These are phyloP conservation scores for Cytospora chrysosperma DNA, from an alignment of 2,329 filamentous ascomycete species.

Conservation along the genomic window DNA sequence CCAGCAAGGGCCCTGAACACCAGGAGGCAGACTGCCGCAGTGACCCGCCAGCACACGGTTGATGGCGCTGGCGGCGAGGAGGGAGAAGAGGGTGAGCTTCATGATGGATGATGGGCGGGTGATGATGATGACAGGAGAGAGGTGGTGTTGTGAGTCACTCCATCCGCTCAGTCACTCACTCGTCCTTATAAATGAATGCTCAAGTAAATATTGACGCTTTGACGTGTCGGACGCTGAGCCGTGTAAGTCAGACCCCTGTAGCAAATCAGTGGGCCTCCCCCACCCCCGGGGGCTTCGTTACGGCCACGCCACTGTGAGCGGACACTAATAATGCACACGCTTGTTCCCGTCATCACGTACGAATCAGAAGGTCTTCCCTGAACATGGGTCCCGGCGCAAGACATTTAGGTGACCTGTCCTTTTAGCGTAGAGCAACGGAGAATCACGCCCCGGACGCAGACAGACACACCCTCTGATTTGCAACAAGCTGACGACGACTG, in stretches of 20 bases:
- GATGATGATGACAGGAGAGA: neutral
- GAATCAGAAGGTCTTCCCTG: neutral
- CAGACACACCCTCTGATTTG: neutral
- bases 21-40: neutral
- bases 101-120: neutral
- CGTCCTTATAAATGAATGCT: too few species aligned
- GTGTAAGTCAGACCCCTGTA: neutral
- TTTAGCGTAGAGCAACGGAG: too few species aligned
- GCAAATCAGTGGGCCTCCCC: neutral
- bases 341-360: neutral
- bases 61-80: neutral
- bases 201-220: neutral
- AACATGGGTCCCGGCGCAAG: neutral
- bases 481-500: slow-evolving; percentile 12
- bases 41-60: neutral
- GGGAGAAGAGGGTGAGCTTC: neutral
- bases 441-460: neutral
- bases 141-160: neutral
- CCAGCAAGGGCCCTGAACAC: neutral
- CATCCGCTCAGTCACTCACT: neutral
- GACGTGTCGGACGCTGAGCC: neutral
- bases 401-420: slow-evolving; percentile 20
- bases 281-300: too few species aligned
- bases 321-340: neutral
- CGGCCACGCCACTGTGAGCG: neutral